Conservation (phyloP, 2,329 filamentous ascomycete species). For the Xylaria multiplex region DNA sequence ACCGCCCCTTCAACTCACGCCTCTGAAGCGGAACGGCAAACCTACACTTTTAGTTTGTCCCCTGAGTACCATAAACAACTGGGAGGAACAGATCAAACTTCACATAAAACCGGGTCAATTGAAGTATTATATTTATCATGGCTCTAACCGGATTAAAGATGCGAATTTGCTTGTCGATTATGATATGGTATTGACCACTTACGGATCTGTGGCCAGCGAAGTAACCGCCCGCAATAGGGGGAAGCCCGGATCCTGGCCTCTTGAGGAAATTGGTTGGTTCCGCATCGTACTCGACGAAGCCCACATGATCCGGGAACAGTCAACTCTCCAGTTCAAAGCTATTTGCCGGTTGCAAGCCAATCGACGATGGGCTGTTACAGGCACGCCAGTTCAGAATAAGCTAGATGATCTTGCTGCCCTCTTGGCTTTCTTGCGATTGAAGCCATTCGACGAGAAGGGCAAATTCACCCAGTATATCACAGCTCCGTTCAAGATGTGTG, state of each 20-base stretch:
- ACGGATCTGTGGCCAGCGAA: slow-evolving; percentile 86
- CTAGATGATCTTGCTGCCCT: slow-evolving; percentile 89
- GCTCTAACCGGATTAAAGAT: slow-evolving; percentile 77
- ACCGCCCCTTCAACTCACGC: slow-evolving; percentile 59
- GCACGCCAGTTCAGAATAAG: slow-evolving; percentile 93
- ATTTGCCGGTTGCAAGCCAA: slow-evolving; percentile 82
- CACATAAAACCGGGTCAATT: slow-evolving; percentile 75
- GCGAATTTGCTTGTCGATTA: slow-evolving; percentile 73
- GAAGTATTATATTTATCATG: slow-evolving; percentile 87
- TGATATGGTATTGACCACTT: slow-evolving; percentile 92
- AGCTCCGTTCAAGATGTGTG: slow-evolving; percentile 85
- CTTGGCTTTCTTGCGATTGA: slow-evolving; percentile 83
- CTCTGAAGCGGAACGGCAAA: slow-evolving; percentile 73
- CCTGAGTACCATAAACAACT: slow-evolving; percentile 90
- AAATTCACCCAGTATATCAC: slow-evolving; percentile 85
- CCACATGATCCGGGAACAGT: slow-evolving; percentile 89
- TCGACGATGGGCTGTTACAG: slow-evolving; percentile 95
- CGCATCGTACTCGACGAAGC: slow-evolving; percentile 94
- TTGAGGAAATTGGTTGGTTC: slow-evolving; percentile 88
- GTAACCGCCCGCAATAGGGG: slow-evolving; percentile 70
- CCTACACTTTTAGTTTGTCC: slow-evolving; percentile 89
- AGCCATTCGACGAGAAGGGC: slow-evolving; percentile 81
- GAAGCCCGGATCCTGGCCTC: slow-evolving; percentile 69
- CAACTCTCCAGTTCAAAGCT: slow-evolving; percentile 83
- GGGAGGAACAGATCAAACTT: slow-evolving; percentile 89